These are phyloP conservation scores for Lecanoromycetidae sp. DNA, from an alignment of 2,329 filamentous ascomycete species.

Conservation along the genomic window DNA sequence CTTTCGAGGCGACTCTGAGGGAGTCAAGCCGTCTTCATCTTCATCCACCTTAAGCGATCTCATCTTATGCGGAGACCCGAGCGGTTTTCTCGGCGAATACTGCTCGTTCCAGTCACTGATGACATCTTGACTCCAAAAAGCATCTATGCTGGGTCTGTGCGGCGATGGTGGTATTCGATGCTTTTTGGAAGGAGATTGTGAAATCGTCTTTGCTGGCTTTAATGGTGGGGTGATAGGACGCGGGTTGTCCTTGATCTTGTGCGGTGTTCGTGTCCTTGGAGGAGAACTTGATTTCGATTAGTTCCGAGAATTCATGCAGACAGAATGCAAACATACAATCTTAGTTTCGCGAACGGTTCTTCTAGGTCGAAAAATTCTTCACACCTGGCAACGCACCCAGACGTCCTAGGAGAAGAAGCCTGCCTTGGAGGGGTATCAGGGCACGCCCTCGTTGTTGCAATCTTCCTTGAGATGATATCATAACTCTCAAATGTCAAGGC, in stretches of 20 bases:
- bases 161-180: slow-evolving; percentile 38
- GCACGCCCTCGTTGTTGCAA: not conserved
- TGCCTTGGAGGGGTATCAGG: not conserved
- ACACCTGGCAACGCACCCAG: not conserved
- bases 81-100: slow-evolving; percentile 39
- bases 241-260: not conserved
- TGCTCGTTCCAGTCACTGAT: slow-evolving; percentile 44
- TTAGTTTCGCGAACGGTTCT: not conserved
- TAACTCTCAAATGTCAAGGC: not conserved
- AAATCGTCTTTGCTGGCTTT: slow-evolving; percentile 25
- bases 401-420: not conserved
- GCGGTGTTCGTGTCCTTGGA: slow-evolving; percentile 9
- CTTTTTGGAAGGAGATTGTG: slow-evolving; percentile 38
- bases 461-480: not conserved
- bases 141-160: slow-evolving; percentile 38
- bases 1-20: slow-evolving; percentile 22
- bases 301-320: too few species aligned
- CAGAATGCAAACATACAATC: slow-evolving; percentile 3
- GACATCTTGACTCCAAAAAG: slow-evolving; percentile 41
- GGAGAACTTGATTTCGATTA: slow-evolving; percentile 11
- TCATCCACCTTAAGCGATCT: slow-evolving; percentile 13
- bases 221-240: slow-evolving; percentile 11
- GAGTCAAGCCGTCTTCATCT: slow-evolving; percentile 19
- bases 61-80: slow-evolving; percentile 4
- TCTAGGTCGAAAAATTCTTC: not conserved